Percentiles rank a stretch among this genome's conserved stretches.
phyloP scores from a whole-genome alignment of 352 stramenopile species.

The Globisporangium canariense region DNA sequence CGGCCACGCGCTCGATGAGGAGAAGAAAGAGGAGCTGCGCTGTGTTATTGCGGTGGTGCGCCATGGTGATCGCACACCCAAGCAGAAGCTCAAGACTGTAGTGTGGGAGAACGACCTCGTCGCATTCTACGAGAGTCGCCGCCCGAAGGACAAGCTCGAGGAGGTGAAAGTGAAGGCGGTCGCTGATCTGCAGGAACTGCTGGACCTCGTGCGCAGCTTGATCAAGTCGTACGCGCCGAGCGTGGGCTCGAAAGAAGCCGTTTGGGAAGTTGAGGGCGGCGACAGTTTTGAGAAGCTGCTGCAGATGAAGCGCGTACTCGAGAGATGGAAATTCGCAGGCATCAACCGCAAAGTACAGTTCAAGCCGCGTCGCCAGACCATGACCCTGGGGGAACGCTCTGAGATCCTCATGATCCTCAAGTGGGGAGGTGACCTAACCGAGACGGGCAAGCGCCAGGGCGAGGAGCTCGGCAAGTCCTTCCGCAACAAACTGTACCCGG shows the following conservation, averaged over 20 bases:
- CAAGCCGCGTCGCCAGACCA: constrained; percentile 64
- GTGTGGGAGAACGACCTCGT: constrained; percentile 87
- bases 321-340: constrained; percentile 95
- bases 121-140: constrained; percentile 70
- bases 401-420: constrained; percentile 99
- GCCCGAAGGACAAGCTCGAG: constrained; percentile 71
- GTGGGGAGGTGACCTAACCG: constrained; percentile 98
- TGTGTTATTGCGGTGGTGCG: constrained; percentile 98
- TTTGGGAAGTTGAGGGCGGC: constrained; percentile 82
- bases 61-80: constrained; percentile 98
- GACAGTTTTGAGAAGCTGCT: constrained; percentile 92
- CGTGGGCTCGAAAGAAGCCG: constrained; percentile 75
- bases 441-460: constrained; percentile 96
- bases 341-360: constrained; percentile 97
- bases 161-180: constrained; percentile 87
- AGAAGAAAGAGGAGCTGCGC: constrained; percentile 94
- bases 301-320: constrained; percentile 96
- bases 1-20: constrained; percentile 41
- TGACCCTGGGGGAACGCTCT: constrained; percentile 52
- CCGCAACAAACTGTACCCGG: constrained; percentile 85
- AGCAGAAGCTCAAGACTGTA: constrained; percentile 98
- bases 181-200: constrained; percentile 70
- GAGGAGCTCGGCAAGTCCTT: constrained; percentile 94
- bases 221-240: constrained; percentile 80
- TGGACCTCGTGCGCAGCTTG: constrained; percentile 74